phyloP scores from a whole-genome alignment of 2,329 filamentous ascomycete genomes.

The Arachnomyces sp. region DNA sequence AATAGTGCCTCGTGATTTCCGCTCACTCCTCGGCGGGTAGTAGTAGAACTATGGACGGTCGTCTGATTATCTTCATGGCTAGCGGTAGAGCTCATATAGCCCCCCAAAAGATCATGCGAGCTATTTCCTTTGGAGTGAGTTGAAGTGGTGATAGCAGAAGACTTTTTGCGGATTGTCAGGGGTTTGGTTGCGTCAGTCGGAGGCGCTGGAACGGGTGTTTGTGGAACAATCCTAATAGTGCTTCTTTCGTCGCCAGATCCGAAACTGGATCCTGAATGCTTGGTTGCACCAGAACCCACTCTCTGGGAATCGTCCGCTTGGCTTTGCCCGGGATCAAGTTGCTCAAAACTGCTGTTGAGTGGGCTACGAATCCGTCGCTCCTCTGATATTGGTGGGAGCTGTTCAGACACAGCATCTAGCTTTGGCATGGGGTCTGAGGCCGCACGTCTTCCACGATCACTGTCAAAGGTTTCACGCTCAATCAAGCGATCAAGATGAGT shows the following conservation, averaged over 20 bases:
- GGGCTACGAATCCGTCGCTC: slow-evolving; percentile 2
- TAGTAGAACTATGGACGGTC: slow-evolving; percentile 1
- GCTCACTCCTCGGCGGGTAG: slow-evolving; percentile 18
- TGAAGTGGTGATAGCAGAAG: slow-evolving; percentile 7
- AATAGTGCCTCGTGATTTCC: slow-evolving; percentile 21
- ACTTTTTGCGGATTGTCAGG: slow-evolving; percentile 48
- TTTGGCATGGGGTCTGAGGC: slow-evolving; percentile 40
- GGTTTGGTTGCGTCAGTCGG: slow-evolving; percentile 42
- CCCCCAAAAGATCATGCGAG: too few relatives aligned
- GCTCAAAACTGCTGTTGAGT: slow-evolving; percentile 1
- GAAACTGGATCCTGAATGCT: slow-evolving; percentile 3
- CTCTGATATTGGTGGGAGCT: slow-evolving; percentile 10
- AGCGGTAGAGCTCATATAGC: too few relatives aligned
- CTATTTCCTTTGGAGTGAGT: too few relatives aligned
- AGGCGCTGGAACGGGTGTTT: slow-evolving; percentile 36
- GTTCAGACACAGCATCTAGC: slow-evolving; percentile 16
- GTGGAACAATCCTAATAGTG: slow-evolving; percentile 52
- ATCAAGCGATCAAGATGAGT: slow-evolving; percentile 53
- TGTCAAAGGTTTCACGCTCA: slow-evolving; percentile 28
- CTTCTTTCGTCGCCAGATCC: slow-evolving; percentile 23
- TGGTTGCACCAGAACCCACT: slow-evolving; percentile 5
- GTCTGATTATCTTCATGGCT: background rate
- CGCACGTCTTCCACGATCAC: slow-evolving; percentile 28
- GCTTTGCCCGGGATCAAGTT: slow-evolving; percentile 6
- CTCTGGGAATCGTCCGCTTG: slow-evolving; percentile 8